phyloP scores from a whole-genome alignment of 768 basidiomycete species.

The Hysterangium stoloniferum region DNA sequence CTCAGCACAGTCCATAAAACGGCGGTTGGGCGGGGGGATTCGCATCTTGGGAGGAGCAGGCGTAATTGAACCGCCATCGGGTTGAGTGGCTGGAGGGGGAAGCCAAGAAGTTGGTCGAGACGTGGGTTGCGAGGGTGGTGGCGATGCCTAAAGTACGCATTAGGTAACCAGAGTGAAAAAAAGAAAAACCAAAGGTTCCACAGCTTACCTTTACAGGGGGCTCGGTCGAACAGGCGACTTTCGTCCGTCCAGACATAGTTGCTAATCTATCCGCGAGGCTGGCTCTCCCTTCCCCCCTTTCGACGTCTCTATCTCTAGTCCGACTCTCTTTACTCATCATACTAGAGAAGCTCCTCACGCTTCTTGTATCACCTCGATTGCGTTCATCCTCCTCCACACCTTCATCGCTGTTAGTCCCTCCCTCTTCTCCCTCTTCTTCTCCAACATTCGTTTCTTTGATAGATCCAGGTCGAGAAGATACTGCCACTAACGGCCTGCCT shows the following conservation, averaged over 20 bases:
- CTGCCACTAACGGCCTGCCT: constrained; percentile 51
- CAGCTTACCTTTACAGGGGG: constrained; percentile 7
- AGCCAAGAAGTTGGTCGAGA: constrained; percentile 28
- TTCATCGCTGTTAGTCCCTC: constrained; percentile 10
- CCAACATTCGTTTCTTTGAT: constrained; percentile 26
- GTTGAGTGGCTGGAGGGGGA: constrained; percentile 15
- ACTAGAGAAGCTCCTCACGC: constrained; percentile 80
- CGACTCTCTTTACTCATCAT: constrained; percentile 54
- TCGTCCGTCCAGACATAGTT: constrained; percentile 53
- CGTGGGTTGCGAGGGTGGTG: constrained; percentile 32
- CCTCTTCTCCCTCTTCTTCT: constrained; percentile 16
- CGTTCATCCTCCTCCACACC: constrained; percentile 22
- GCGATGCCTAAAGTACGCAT: constrained; percentile 28
- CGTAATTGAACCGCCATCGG: constrained; percentile 23
- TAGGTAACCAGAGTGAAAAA: not conserved
- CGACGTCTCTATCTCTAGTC: constrained; percentile 21
- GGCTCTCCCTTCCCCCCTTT: constrained; percentile 38
- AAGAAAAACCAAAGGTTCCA: constrained; percentile 9
- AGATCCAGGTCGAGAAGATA: constrained; percentile 45
- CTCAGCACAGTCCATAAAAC: constrained; percentile 63
- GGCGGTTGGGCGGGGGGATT: constrained; percentile 53
- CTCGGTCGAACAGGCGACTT: constrained; percentile 29
- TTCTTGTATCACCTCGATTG: constrained; percentile 49
- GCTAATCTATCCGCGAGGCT: constrained; percentile 80
- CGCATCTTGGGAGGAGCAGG: constrained; percentile 33